These are phyloP conservation scores for Thelephora aurantiotincta DNA, from an alignment of 768 basidiomycete species.

Conservation along the genomic window DNA sequence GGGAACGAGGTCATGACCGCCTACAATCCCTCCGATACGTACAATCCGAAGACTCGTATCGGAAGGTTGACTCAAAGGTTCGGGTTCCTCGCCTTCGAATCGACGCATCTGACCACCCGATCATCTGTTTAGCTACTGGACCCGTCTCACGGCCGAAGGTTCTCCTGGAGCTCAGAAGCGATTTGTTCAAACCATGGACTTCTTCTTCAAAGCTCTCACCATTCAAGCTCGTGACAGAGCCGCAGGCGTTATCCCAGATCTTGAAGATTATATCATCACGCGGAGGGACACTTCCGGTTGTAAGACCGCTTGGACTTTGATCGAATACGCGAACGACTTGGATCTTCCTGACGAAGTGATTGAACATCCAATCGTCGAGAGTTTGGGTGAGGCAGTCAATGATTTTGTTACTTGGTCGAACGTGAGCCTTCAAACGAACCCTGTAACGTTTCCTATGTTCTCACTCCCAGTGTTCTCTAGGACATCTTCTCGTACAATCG, in stretches of 20 bases:
- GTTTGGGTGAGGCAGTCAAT: conserved; percentile 32
- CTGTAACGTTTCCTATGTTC: conserved; percentile 6
- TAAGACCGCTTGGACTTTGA: conserved; percentile 34
- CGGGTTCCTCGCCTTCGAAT: conserved; percentile 4
- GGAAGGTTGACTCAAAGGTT: conserved; percentile 9
- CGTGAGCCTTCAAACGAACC: conserved; percentile 10
- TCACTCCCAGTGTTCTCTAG: conserved; percentile 21
- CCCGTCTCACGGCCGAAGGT: conserved; percentile 23
- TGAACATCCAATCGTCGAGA: conserved; percentile 32
- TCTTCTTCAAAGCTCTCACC: conserved; percentile 19
- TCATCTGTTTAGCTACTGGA: background rate
- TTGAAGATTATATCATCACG: conserved; percentile 38
- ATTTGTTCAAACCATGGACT: conserved; percentile 17
- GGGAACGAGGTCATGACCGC: conserved; percentile 18
- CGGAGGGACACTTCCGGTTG: conserved; percentile 41
- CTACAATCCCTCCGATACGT: conserved; percentile 13
- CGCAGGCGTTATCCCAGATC: conserved; percentile 22
- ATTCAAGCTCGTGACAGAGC: conserved; percentile 20
- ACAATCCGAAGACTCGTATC: conserved; percentile 14
- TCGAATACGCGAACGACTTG: conserved; percentile 38
- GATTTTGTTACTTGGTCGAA: conserved; percentile 34
- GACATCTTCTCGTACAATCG: conserved; percentile 68
- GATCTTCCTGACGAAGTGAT: conserved; percentile 41
- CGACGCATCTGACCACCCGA: conserved; percentile 5
- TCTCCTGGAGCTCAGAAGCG: conserved; percentile 23